Percentiles rank a stretch among this genome's conserved stretches.
These are phyloP conservation scores for Thermothelomyces thermophilus DNA, from an alignment of 2,329 filamentous ascomycete species.

Conservation along the genomic window DNA sequence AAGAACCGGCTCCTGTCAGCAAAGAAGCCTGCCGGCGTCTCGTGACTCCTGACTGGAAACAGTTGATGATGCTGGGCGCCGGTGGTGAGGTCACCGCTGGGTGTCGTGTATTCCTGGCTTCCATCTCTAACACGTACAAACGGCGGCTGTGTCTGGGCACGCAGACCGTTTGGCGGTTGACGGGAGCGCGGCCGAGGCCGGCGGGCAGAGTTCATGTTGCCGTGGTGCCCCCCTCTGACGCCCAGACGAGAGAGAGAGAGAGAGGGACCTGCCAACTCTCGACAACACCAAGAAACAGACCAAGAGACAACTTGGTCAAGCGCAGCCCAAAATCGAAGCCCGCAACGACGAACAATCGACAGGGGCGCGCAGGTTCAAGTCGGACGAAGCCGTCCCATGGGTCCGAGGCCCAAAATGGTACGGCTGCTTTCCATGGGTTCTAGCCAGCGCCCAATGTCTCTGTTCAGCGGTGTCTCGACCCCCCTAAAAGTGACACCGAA, in stretches of 20 bases:
- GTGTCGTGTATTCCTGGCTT: constrained; percentile 28
- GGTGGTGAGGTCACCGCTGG: constrained; percentile 17
- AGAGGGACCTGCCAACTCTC: too few relatives aligned
- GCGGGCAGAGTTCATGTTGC: not conserved
- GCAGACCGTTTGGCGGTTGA: constrained; percentile 3
- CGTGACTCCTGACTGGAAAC: constrained; percentile 27
- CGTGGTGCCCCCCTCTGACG: not conserved
- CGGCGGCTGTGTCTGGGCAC: constrained; percentile 20
- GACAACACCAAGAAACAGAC: not conserved
- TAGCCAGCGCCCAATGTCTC: not conserved
- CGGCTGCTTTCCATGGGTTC: not conserved
- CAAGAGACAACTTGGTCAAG: too few relatives aligned
- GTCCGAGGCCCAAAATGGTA: constrained; percentile 2
- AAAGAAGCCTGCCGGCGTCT: not conserved
- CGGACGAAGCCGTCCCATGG: constrained; percentile 4
- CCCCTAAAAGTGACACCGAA: too few relatives aligned
- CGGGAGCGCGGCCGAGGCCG: constrained; percentile 1
- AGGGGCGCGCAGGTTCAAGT: constrained; percentile 3
- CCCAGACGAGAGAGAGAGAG: not conserved
- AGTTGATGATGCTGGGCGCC: constrained; percentile 24
- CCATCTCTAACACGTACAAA: constrained; percentile 17
- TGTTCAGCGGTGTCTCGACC: too few relatives aligned
- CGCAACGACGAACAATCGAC: not conserved
- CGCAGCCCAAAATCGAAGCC: too few relatives aligned
- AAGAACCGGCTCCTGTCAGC: not conserved